Percentiles rank a stretch among this genome's conserved stretches.
These are phyloP conservation scores for Hypericum perforatum DNA, from an alignment of 345 rosid species.

Conservation along the genomic window DNA sequence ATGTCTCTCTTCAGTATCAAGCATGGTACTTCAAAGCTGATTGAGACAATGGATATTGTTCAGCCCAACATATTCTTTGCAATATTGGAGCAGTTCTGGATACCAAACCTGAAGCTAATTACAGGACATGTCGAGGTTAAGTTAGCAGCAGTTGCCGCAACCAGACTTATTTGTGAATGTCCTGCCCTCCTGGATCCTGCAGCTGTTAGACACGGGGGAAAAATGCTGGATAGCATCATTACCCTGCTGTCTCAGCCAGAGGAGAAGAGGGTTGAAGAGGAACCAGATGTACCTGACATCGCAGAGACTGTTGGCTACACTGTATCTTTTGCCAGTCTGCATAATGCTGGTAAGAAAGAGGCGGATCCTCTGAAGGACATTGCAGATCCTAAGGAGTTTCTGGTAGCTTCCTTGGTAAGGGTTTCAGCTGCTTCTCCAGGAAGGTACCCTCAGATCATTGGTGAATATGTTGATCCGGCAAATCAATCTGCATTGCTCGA, in stretches of 20 bases:
- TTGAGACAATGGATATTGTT: conserved; percentile 67
- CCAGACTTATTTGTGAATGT: conserved; percentile 71
- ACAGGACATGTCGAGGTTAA: conserved; percentile 67
- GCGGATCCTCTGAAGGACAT: conserved; percentile 78
- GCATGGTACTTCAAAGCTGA: conserved; percentile 64
- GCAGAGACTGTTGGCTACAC: conserved; percentile 73
- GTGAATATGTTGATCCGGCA: conserved; percentile 54
- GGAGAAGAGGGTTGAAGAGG: conserved; percentile 65
- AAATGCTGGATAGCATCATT: conserved; percentile 70
- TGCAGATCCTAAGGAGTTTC: conserved; percentile 67
- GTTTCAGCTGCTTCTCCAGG: conserved; percentile 64
- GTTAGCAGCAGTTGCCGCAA: conserved; percentile 72
- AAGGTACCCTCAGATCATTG: conserved; percentile 61
- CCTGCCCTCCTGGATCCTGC: conserved; percentile 57
- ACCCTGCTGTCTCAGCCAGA: conserved; percentile 81
- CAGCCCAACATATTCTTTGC: conserved; percentile 48
- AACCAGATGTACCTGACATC: conserved; percentile 88
- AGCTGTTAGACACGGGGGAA: conserved; percentile 59
- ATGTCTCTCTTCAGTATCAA: conserved; percentile 90
- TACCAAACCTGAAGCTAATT: conserved; percentile 71
- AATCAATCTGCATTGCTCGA: conserved; percentile 63
- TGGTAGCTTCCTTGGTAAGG: conserved; percentile 52
- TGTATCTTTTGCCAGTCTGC: conserved; percentile 66
- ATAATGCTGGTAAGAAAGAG: conserved; percentile 85
- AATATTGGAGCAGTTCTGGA: conserved; percentile 81